Evolutionary conservation across 164 flowering plant genomes (phyloP).

Genomic region (Magnolia sinica): DNA sequence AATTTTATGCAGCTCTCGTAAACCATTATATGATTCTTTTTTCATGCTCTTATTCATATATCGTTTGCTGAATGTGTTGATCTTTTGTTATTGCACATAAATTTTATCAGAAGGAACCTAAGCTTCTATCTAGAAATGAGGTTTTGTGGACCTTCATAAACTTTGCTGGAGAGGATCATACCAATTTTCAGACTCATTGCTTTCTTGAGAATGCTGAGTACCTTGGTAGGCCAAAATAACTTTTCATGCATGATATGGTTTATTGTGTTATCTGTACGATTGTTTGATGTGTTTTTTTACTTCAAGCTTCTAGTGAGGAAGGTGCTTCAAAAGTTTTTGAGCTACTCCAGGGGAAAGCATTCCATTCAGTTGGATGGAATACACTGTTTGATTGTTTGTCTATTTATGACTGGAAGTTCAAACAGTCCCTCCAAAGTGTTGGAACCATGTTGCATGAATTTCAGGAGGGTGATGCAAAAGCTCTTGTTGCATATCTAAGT

Average conservation of each 20-base stretch:
- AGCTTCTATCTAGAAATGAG: slow-evolving; percentile 85
- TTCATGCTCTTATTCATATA: too few species aligned
- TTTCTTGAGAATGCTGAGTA: slow-evolving; percentile 83
- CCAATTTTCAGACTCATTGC: slow-evolving; percentile 88
- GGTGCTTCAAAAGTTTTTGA: slow-evolving; percentile 89
- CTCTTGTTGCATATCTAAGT: slow-evolving; percentile 87
- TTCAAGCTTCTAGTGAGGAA: slow-evolving; percentile 83
- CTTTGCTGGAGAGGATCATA: slow-evolving; percentile 98
- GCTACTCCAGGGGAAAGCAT: slow-evolving; percentile 83
- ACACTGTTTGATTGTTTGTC: slow-evolving; percentile 88
- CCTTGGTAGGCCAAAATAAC: slow-evolving; percentile 60
- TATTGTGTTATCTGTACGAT: background rate
- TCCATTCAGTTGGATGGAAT: slow-evolving; percentile 89
- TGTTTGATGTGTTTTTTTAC: slow-evolving; percentile 8
- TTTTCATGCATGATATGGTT: background rate
- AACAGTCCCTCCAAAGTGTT: slow-evolving; percentile 68
- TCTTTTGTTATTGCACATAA: background rate
- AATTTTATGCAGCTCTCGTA: background rate
- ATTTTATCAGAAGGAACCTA: slow-evolving; percentile 81
- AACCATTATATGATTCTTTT: background rate
- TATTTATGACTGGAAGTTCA: slow-evolving; percentile 84
- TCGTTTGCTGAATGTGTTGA: slow-evolving; percentile 9
- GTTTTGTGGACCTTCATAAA: slow-evolving; percentile 93
- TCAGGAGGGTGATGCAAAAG: slow-evolving; percentile 98
- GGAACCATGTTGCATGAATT: slow-evolving; percentile 84